These are phyloP conservation scores for Colletotrichum somersetense DNA, from an alignment of 2,329 filamentous ascomycete genomes.

Conservation along the genomic window DNA sequence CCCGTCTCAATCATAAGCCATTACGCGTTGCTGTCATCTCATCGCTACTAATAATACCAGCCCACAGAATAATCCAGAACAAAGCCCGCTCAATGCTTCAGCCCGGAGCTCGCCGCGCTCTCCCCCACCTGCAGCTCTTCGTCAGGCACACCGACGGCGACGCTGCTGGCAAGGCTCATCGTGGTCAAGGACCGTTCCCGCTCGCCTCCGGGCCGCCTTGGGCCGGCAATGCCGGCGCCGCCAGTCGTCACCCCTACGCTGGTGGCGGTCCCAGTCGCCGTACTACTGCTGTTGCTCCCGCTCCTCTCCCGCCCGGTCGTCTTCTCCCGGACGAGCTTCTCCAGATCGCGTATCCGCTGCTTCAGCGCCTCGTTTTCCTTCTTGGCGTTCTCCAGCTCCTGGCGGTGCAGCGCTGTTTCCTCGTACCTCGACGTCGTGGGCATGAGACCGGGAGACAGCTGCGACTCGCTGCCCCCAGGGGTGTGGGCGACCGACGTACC, in stretches of 20 bases:
- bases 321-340: conserved; percentile 65
- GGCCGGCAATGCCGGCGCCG: conserved; percentile 61
- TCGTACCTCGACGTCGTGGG: conserved; percentile 72
- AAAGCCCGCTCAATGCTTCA: conserved; percentile 40
- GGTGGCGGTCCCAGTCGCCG: conserved; percentile 52
- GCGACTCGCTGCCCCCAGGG: conserved; percentile 54
- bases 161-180: conserved; percentile 58
- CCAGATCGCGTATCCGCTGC: conserved; percentile 71
- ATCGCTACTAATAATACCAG: conserved; percentile 20
- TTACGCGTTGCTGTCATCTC: conserved; percentile 14
- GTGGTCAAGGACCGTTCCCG: conserved; percentile 58
- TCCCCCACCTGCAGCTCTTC: conserved; percentile 72
- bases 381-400: conserved; percentile 72
- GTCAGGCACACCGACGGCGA: conserved; percentile 68
- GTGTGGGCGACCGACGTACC: conserved; percentile 52
- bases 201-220: conserved; percentile 54
- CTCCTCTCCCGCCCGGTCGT: conserved; percentile 62
- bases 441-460: conserved; percentile 67
- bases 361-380: conserved; percentile 74
- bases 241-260: conserved; percentile 43
- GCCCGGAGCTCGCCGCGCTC: conserved; percentile 67
- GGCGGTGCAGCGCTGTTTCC: conserved; percentile 70
- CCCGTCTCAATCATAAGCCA: conserved; percentile 24
- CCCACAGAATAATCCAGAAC: not conserved
- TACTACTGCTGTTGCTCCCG: conserved; percentile 67